Evolutionary conservation across 345 rosid species (phyloP), one percentile per base, ranked within the genome.

Genomic region (Populus simonii): DNA sequence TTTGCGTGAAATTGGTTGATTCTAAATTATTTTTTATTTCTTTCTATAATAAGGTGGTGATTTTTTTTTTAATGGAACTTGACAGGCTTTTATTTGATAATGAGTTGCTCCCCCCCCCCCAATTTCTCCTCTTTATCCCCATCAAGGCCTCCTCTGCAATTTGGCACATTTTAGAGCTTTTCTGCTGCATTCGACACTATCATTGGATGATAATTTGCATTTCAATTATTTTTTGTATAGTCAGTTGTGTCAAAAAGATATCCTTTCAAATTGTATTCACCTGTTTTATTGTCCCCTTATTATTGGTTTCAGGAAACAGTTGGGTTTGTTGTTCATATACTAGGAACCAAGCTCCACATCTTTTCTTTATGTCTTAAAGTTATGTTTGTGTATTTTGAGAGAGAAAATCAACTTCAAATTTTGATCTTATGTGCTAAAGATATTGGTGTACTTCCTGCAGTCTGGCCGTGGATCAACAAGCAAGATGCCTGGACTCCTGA

Each of bases 401-500:
- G 7, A 5, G n/a, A 49, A 65, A 20, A 7, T 33, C 55, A 70
- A 51, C 57, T 36, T 76, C 31, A 61, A 61, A 29, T 65, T 33
- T 47, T 51, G 8, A 3, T 35, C 73, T 10, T 8, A 29, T 20
- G 31, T 45, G 13, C 36, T 6, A 63, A 74, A 51, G 68, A 31
- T 27, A 17, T 51, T 68, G 10, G 35, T 73, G 22, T 74, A 76
- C 75, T 83, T 84, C 41, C 29, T 83, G 87, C 92, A 89, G 92
- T 68, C 88, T 62, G 87, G 79, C 45, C 84, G 74, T 72, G 84
- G 89, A 78, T 79, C 78, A 35, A 74, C 76, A n/a, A 71, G 49
- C 68, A 86, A 65, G 61, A 9, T 76, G 15, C 68, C 87, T 72
- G 80, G 80, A 45, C 70, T 84, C 80, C 87, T 75, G 63, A 66